These are phyloP conservation scores for Penicillium salamii DNA, from an alignment of 495 filamentous ascomycete genomes.

Conservation along the genomic window DNA sequence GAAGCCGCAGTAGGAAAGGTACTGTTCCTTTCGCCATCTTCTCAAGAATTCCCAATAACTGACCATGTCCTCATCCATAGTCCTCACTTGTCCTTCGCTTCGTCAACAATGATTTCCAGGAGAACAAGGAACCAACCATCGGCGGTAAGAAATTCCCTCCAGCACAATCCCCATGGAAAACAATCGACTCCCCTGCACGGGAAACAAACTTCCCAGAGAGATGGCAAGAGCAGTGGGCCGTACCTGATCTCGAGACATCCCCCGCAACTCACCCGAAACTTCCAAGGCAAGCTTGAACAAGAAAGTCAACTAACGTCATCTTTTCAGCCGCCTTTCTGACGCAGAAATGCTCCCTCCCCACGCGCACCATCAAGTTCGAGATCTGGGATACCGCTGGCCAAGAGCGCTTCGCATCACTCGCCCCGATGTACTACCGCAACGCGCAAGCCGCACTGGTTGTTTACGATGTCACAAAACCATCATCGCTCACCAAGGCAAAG, in stretches of 20 bases:
- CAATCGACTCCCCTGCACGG: neutral
- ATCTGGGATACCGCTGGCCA: constrained; percentile 99
- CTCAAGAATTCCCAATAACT: constrained; percentile 17
- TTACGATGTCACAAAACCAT: constrained; percentile 97
- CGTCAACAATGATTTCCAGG: constrained; percentile 99
- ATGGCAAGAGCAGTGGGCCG: too few relatives aligned
- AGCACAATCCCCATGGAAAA: constrained; percentile 6
- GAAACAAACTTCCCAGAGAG: neutral
- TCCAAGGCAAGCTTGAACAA: neutral
- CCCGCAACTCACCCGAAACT: neutral
- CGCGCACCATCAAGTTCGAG: constrained; percentile 97
- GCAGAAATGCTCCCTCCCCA: constrained; percentile 95
- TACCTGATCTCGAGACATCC: neutral
- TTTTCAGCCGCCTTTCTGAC: constrained; percentile 88
- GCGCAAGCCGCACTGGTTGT: constrained; percentile 98
- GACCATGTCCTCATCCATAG: constrained; percentile 43
- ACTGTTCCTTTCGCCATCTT: constrained; percentile 21
- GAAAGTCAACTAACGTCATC: constrained; percentile 29
- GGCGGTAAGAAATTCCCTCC: constrained; percentile 64
- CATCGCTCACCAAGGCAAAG: constrained; percentile 91
- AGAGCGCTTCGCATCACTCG: constrained; percentile 94
- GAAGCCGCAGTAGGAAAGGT: constrained; percentile 99
- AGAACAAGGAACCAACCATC: constrained; percentile 99
- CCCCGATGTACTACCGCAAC: constrained; percentile 99
- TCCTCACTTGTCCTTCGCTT: constrained; percentile 97